Evolutionary conservation across 2,329 filamentous ascomycete species (phyloP).

Genomic region (Macrophomina phaseolina): DNA sequence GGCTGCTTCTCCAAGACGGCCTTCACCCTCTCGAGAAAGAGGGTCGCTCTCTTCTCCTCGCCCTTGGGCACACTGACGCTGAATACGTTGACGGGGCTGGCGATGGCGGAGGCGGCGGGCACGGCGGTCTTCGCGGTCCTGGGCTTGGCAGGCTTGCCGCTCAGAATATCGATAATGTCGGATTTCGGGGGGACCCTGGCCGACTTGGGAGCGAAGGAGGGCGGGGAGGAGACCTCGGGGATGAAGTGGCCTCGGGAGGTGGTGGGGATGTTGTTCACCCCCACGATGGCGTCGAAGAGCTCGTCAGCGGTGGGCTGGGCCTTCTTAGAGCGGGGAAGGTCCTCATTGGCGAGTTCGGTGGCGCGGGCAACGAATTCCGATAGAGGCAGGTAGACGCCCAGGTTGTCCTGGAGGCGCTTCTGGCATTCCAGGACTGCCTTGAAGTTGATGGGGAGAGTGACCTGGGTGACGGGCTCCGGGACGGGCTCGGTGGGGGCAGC

Average conservation of each 20-base stretch:
- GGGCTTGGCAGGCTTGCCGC: slow-evolving; percentile 44
- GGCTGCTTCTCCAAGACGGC: slow-evolving; percentile 63
- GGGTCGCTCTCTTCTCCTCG: slow-evolving; percentile 80
- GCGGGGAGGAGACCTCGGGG: slow-evolving; percentile 67
- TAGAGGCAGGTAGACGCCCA: slow-evolving; percentile 82
- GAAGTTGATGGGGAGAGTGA: slow-evolving; percentile 80
- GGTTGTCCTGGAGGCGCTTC: slow-evolving; percentile 74
- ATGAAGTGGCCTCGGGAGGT: slow-evolving; percentile 67
- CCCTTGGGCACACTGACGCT: slow-evolving; percentile 77
- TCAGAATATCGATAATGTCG: slow-evolving; percentile 85
- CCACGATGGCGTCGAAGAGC: slow-evolving; percentile 88
- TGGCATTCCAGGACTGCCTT: slow-evolving; percentile 80
- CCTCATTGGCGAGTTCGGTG: slow-evolving; percentile 84
- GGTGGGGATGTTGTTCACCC: slow-evolving; percentile 63
- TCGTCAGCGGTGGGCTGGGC: slow-evolving; percentile 75
- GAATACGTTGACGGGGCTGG: slow-evolving; percentile 74
- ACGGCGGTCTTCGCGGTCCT: slow-evolving; percentile 46
- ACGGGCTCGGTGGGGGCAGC: slow-evolving; percentile 50
- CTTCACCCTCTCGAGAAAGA: slow-evolving; percentile 89
- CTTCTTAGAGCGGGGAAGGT: slow-evolving; percentile 71
- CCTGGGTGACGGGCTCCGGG: slow-evolving; percentile 57
- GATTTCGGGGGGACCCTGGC: slow-evolving; percentile 56
- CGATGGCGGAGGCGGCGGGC: slow-evolving; percentile 35
- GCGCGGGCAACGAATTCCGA: slow-evolving; percentile 88
- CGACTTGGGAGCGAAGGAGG: slow-evolving; percentile 33